Conservation (phyloP, 2,329 filamentous ascomycete genomes). For the Fonsecaea nubica region DNA sequence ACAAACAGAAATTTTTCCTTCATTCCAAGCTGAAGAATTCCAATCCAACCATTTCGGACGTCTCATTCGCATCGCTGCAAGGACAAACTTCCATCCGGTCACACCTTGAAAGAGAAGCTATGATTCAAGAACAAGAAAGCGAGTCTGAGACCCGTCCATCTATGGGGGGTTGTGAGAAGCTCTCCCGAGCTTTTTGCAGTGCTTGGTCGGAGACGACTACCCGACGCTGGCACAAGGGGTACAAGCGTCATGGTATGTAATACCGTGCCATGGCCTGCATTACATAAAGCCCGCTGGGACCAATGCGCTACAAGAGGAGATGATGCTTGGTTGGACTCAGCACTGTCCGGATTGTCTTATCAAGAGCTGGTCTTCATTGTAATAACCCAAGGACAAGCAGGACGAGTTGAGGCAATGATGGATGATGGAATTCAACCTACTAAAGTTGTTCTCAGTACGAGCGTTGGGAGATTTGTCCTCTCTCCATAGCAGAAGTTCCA, state of each 20-base stretch:
- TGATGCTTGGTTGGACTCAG: neutral
- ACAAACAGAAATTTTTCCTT: conserved; percentile 1
- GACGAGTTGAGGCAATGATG: neutral
- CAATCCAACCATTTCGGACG: conserved; percentile 24
- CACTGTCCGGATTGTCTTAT: neutral
- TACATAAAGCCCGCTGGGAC: neutral
- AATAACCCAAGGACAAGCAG: neutral
- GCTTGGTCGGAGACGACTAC: conserved; percentile 11
- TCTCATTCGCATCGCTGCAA: conserved; percentile 26
- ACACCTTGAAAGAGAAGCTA: conserved; percentile 26
- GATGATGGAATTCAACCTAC: neutral
- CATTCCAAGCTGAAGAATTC: conserved; percentile 9
- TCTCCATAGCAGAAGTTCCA: neutral
- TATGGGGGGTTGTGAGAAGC: conserved; percentile 15
- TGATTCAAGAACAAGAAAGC: conserved; percentile 17
- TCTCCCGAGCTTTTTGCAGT: conserved; percentile 14
- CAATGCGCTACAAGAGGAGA: neutral
- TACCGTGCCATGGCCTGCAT: neutral
- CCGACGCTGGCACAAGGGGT: conserved; percentile 12
- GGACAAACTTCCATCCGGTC: conserved; percentile 27
- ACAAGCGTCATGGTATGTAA: conserved; percentile 2
- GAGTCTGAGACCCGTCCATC: conserved; percentile 1
- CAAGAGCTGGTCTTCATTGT: neutral
- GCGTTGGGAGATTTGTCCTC: neutral
- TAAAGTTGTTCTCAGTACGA: neutral